phyloP scores from a whole-genome alignment of 345 rosid species.

The Raphanus raphanistrum region DNA sequence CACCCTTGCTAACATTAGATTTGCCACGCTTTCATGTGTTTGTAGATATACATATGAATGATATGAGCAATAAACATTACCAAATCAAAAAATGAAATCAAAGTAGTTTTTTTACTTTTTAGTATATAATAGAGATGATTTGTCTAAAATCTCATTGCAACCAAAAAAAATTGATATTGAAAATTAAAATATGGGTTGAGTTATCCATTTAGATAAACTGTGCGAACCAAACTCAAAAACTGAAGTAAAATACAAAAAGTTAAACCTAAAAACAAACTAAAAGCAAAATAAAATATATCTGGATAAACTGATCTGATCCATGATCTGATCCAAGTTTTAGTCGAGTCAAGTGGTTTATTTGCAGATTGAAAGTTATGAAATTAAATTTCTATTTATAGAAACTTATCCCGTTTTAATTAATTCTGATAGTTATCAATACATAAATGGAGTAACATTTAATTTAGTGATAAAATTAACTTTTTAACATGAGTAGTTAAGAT shows the following conservation, averaged over 20 bases:
- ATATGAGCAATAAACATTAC: slow-evolving; percentile 31
- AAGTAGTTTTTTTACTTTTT: not conserved
- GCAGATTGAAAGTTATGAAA: not conserved
- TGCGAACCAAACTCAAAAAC: no score
- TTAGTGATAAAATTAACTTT: not conserved
- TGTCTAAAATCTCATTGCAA: no score
- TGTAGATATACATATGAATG: slow-evolving; percentile 14
- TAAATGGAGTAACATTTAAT: not conserved
- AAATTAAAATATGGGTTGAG: not conserved
- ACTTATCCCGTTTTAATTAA: slow-evolving; percentile 4
- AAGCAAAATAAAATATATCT: not conserved
- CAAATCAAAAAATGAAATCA: not conserved
- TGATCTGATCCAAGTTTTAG: not conserved
- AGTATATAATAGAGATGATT: no score
- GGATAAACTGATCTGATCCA: not conserved
- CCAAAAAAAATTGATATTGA: no score
- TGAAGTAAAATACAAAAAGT: no score
- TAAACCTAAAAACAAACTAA: no score
- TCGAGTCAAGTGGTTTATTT: not conserved
- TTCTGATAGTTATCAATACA: not conserved
- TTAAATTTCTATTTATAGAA: slow-evolving; percentile 27
- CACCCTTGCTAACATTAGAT: slow-evolving; percentile 30
- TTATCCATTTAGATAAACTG: not conserved
- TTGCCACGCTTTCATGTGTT: slow-evolving; percentile 32
- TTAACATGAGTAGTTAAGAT: slow-evolving; percentile 33